A percentile compares a stretch with the other conserved stretches of the same genome.
Evolutionary conservation across 2,329 filamentous ascomycete genomes (phyloP).

Genomic region (Aspergillus sp.): DNA sequence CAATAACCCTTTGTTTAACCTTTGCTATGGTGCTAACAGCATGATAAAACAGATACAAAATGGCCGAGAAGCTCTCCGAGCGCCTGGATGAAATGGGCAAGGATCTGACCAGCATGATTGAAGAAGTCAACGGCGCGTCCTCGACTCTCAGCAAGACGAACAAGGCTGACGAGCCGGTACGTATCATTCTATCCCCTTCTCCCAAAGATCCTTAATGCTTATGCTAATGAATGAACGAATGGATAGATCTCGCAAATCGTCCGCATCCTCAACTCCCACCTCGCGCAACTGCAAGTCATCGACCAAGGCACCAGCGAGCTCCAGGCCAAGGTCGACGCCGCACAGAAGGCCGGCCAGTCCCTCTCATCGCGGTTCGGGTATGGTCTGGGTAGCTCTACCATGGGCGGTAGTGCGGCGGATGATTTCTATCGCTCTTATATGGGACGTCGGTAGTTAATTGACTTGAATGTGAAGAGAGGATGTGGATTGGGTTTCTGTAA

Average conservation of each 20-base stretch:
- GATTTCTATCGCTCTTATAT: slow-evolving; percentile 90
- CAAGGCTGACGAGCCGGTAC: slow-evolving; percentile 83
- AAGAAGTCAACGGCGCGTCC: slow-evolving; percentile 95
- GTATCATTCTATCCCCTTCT: slow-evolving; percentile 44
- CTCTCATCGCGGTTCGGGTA: slow-evolving; percentile 47
- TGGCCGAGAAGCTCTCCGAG: slow-evolving; percentile 89
- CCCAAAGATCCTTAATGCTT: not conserved
- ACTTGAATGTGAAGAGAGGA: not conserved
- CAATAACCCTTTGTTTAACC: not conserved
- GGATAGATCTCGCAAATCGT: slow-evolving; percentile 87
- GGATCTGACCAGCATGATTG: slow-evolving; percentile 92
- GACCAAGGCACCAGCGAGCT: slow-evolving; percentile 80
- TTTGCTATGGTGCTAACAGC: slow-evolving; percentile 24
- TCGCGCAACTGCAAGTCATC: slow-evolving; percentile 90
- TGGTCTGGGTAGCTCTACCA: slow-evolving; percentile 36
- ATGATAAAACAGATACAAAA: slow-evolving; percentile 64
- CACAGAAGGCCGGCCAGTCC: slow-evolving; percentile 73
- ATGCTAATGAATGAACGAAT: too few relatives aligned
- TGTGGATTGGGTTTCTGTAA: not conserved
- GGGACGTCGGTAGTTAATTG: slow-evolving; percentile 61
- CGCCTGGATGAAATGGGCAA: slow-evolving; percentile 91
- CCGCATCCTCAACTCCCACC: slow-evolving; percentile 87
- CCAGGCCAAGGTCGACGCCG: slow-evolving; percentile 76
- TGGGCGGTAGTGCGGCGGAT: slow-evolving; percentile 61
- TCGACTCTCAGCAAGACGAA: slow-evolving; percentile 82